Evolutionary conservation across 805 yeast species (phyloP).

Genomic region (Ogataea nakhonphanomensis): DNA sequence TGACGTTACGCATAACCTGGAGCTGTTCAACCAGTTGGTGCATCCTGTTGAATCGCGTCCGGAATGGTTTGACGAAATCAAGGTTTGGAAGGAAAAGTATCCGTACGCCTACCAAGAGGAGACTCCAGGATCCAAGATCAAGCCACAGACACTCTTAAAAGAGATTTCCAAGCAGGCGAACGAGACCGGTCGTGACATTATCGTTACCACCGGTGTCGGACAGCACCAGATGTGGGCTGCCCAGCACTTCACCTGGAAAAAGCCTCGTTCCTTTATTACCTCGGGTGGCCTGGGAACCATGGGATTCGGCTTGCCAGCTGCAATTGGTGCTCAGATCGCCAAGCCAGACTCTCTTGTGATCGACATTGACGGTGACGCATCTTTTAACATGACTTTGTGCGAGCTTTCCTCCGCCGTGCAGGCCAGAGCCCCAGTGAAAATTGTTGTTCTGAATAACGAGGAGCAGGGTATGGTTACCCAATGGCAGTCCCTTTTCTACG

Average conservation of each 20-base stretch:
- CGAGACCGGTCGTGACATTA: constrained; percentile 64
- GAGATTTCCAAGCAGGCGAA: constrained; percentile 73
- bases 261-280: constrained; percentile 92
- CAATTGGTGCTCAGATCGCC: constrained; percentile 97
- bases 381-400: constrained; percentile 96
- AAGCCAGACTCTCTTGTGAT: constrained; percentile 92
- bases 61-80: constrained; percentile 74
- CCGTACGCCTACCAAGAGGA: constrained; percentile 83
- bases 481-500: constrained; percentile 97
- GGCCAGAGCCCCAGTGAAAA: constrained; percentile 86
- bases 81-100: constrained; percentile 79
- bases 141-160: constrained; percentile 87
- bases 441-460: constrained; percentile 88
- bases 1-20: constrained; percentile 80
- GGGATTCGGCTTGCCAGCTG: constrained; percentile 98
- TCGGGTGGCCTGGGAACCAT: constrained; percentile 98
- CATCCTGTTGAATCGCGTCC: constrained; percentile 61
- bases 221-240: constrained; percentile 99
- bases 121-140: constrained; percentile 74
- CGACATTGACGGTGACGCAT: constrained; percentile 98
- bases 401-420: constrained; percentile 94
- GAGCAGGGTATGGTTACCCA: constrained; percentile 99
- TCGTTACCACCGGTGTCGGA: constrained; percentile 97
- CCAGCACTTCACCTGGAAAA: constrained; percentile 91
- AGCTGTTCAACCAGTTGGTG: constrained; percentile 67